Conservation (phyloP, 768 basidiomycete species). For the Kwoniella heveanensis region DNA sequence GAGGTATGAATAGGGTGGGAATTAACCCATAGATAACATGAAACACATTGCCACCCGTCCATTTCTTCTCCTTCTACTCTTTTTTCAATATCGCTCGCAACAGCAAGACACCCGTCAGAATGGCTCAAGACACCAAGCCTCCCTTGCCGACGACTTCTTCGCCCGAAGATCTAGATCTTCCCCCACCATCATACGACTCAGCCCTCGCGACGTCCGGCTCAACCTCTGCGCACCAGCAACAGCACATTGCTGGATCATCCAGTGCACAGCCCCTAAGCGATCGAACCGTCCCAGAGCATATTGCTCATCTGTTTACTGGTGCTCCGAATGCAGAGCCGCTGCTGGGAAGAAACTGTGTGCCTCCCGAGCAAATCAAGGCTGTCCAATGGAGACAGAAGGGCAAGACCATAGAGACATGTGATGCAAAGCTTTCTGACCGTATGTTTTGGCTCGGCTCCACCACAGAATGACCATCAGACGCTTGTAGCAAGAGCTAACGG, state of each 20-base stretch:
- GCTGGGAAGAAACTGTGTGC: constrained; percentile 8
- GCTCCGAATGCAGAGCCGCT: constrained; percentile 36
- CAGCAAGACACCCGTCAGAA: background rate
- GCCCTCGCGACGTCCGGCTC: constrained; percentile 11
- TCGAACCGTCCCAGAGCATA: constrained; percentile 17
- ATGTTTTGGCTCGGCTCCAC: constrained; percentile 13
- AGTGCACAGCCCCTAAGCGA: background rate
- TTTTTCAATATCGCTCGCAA: background rate
- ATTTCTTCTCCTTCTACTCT: background rate
- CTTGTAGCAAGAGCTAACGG: too few species aligned
- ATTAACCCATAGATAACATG: background rate
- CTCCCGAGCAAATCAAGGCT: constrained; percentile 8
- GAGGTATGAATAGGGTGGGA: background rate
- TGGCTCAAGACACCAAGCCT: constrained; percentile 19
- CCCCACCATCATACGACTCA: constrained; percentile 26
- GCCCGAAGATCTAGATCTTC: constrained; percentile 10
- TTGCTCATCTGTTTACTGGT: constrained; percentile 30
- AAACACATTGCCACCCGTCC: constrained; percentile 8
- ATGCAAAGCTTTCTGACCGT: constrained; percentile 35
- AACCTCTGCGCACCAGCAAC: constrained; percentile 5
- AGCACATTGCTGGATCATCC: background rate
- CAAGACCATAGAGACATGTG: constrained; percentile 7
- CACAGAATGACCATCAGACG: too few species aligned
- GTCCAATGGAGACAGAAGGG: constrained; percentile 15
- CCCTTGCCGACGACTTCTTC: constrained; percentile 7